Base-by-base conservation (phyloP, 1,139 yeast genomes). In the Candida sanyaensis region DNA sequence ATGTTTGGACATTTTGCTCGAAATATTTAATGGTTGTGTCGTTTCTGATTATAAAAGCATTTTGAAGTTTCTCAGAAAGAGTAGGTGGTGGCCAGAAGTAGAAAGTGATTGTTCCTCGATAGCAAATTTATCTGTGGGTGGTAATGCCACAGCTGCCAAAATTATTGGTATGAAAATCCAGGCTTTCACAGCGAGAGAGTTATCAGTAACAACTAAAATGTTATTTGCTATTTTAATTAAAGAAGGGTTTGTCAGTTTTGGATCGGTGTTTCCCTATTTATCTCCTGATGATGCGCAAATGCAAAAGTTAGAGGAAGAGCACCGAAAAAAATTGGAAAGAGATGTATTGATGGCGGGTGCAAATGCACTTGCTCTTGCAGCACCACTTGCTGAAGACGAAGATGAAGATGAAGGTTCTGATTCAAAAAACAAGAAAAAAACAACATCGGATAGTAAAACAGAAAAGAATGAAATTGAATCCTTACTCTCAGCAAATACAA, bases 291-390 rank as follows among this genome's bases (percentile, higher is more conserved):
- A 69, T 39, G 68, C 66, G 0, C 77, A 66, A 13, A 67, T 83
- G 68, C 59, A 58, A 0, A 56, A 59, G 9, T 67, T 83, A 37
- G 79, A 82, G 43, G 66, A 65, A 1, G 64, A 66, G 5, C 80
- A 81, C 63, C 75, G 80, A 34, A 71, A 72, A 27, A 73, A 77
- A 23, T 62, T 87, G 55, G 84, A 84, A n/a, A 81, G 81, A 12
- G 78, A 83, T 48, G 84, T 87, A 0, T 74, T 77, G 56, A 73
- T 76, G 52, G 87, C 95, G 0, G 80, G 82, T 26, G 87, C 90
- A 0, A 88, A 87, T 52, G 96, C 96, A 0, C 69, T 92, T 46
- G 95, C 97, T 0, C 65, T 90, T 56, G 96, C 97, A 3, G 95
- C 96, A 6, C 96, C 97, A 1, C 70, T 92, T 42, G 75, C 78